phyloP scores from a whole-genome alignment of 768 basidiomycete genomes.

The Tricholomella constricta region DNA sequence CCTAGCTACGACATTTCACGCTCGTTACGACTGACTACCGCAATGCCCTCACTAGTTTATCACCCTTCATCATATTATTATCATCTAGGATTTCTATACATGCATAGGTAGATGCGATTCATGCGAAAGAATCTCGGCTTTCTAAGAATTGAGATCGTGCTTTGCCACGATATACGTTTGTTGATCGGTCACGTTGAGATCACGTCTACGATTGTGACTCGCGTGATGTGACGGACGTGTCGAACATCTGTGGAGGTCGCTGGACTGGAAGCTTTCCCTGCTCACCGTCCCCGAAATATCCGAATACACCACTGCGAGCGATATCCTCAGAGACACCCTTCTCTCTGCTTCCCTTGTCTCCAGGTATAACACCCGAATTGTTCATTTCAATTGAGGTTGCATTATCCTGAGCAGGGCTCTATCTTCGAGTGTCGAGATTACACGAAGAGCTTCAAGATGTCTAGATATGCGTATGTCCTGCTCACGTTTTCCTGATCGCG shows the following conservation, averaged over 20 bases:
- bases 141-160: not conserved
- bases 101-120: not conserved
- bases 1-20: slow-evolving; percentile 16
- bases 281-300: not conserved
- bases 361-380: no score
- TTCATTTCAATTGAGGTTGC: not conserved
- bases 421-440: no score
- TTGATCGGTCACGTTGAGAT: not conserved
- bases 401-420: not conserved
- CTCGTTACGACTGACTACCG: slow-evolving; percentile 14
- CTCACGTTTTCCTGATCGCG: not conserved
- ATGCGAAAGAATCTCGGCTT: no score
- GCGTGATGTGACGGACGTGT: slow-evolving; percentile 23
- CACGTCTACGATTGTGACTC: not conserved
- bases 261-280: not conserved
- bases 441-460: not conserved
- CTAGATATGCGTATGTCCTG: slow-evolving; percentile 12
- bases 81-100: slow-evolving; percentile 3
- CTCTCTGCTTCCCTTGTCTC: no score
- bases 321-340: no score
- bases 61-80: slow-evolving; percentile 10
- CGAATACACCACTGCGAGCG: no score
- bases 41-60: slow-evolving; percentile 1
- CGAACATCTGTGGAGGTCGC: no score
- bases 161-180: not conserved